Percentiles rank a stretch among this genome's conserved stretches.
Conservation (phyloP, 1,139 yeast species). For the Suhomyces maxii region DNA sequence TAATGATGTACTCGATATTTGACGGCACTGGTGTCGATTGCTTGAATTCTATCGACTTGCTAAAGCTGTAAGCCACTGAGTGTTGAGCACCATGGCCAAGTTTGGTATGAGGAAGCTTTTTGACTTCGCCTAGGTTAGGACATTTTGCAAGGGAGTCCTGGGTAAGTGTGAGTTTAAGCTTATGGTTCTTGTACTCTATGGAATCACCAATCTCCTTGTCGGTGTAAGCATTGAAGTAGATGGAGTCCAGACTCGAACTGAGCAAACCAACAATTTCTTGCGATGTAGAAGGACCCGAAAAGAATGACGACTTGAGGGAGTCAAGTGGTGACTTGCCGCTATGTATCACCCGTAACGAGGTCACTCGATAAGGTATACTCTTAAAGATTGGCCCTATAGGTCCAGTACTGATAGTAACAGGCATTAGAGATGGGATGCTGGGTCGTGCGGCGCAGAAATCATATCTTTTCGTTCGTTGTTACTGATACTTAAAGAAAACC, state of each 20-base stretch:
- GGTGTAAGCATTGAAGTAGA: constrained; percentile 1
- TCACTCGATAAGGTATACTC: background rate
- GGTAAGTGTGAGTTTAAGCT: constrained; percentile 11
- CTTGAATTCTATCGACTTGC: constrained; percentile 9
- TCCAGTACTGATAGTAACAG: background rate
- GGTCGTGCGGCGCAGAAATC: constrained; percentile 1
- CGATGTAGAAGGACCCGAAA: background rate
- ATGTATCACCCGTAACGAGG: background rate
- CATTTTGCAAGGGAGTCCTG: constrained; percentile 14
- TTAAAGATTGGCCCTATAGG: background rate
- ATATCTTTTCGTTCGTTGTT: too few relatives aligned
- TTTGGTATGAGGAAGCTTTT: constrained; percentile 18
- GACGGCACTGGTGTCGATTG: background rate
- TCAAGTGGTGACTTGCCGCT: background rate
- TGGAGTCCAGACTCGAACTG: background rate
- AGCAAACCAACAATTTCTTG: constrained; percentile 1
- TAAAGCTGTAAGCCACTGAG: constrained; percentile 15
- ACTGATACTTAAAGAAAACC: background rate
- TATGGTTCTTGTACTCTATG: constrained; percentile 7
- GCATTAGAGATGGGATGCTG: background rate
- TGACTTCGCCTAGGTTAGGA: constrained; percentile 16
- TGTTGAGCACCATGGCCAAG: constrained; percentile 24
- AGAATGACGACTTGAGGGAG: background rate
- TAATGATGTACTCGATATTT: background rate
- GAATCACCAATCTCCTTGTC: constrained; percentile 3